phyloP scores from a whole-genome alignment of 2,329 filamentous ascomycete species.

The Furcasterigmium furcatum region DNA sequence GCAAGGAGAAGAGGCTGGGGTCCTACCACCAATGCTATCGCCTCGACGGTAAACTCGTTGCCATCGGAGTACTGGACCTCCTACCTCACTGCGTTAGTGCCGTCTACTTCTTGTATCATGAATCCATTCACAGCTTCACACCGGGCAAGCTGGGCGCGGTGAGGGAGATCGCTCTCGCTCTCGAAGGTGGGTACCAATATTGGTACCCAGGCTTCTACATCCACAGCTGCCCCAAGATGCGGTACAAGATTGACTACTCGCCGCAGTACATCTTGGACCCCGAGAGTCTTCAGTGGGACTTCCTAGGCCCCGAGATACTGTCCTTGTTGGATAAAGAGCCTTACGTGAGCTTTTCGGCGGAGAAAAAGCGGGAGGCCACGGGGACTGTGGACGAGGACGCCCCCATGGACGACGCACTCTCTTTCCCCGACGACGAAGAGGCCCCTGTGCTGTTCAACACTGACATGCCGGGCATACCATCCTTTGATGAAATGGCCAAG shows the following conservation, averaged over 20 bases:
- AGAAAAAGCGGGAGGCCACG: slow-evolving; percentile 2
- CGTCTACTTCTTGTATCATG: slow-evolving; percentile 81
- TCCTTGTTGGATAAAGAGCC: slow-evolving; percentile 48
- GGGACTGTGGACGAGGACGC: slow-evolving; percentile 15
- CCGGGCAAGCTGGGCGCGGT: slow-evolving; percentile 76
- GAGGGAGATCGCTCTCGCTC: slow-evolving; percentile 67
- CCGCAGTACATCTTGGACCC: slow-evolving; percentile 75
- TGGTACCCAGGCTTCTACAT: slow-evolving; percentile 86
- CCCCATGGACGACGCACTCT: slow-evolving; percentile 15
- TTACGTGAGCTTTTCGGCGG: slow-evolving; percentile 48
- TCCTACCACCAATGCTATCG: slow-evolving; percentile 83
- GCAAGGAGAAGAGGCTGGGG: slow-evolving; percentile 55
- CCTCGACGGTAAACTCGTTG: slow-evolving; percentile 71
- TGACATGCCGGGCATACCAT: slow-evolving; percentile 65
- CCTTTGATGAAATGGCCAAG: slow-evolving; percentile 46
- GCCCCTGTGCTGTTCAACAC: slow-evolving; percentile 49
- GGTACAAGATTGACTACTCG: slow-evolving; percentile 77
- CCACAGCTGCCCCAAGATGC: slow-evolving; percentile 77
- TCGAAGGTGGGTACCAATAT: slow-evolving; percentile 67
- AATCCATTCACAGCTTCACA: slow-evolving; percentile 64
- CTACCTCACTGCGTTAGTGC: slow-evolving; percentile 75
- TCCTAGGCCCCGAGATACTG: slow-evolving; percentile 49
- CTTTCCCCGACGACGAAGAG: slow-evolving; percentile 16
- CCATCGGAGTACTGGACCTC: slow-evolving; percentile 73
- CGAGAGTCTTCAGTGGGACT: slow-evolving; percentile 59